A percentile compares a stretch with the other conserved stretches of the same genome.
phyloP scores from a whole-genome alignment of 768 basidiomycete genomes.

The Mycena albidolilacea region DNA sequence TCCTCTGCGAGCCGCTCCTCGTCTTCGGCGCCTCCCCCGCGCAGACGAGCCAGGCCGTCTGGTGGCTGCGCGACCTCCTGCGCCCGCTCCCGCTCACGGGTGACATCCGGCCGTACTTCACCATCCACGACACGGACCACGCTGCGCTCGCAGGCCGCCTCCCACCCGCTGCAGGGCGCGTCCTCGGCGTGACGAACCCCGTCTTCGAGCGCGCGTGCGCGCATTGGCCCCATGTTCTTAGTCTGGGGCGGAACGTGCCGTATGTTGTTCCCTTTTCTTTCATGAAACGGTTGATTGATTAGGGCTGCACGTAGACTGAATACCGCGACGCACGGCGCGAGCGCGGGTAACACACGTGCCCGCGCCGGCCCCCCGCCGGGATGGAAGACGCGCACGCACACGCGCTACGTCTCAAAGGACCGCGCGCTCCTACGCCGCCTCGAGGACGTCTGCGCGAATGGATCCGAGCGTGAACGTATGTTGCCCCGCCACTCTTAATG shows the following conservation, averaged over 20 bases:
- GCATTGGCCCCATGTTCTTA: conserved; percentile 91
- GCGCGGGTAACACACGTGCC: conserved; percentile 40
- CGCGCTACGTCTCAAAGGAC: conserved; percentile 90
- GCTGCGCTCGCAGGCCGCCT: conserved; percentile 82
- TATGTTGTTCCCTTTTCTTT: conserved; percentile 42
- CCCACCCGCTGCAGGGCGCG: conserved; percentile 80
- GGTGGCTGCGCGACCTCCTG: conserved; percentile 92
- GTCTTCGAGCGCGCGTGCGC: conserved; percentile 84
- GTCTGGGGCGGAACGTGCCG: conserved; percentile 69
- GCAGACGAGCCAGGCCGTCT: conserved; percentile 88
- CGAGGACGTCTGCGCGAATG: conserved; percentile 71
- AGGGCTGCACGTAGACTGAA: conserved; percentile 34
- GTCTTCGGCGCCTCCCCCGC: conserved; percentile 86
- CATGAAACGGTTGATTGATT: conserved; percentile 32
- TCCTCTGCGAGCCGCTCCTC: conserved; percentile 91
- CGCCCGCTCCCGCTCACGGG: conserved; percentile 75
- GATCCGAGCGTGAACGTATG: conserved; percentile 65
- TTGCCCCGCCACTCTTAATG: conserved; percentile 33
- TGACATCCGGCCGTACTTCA: conserved; percentile 95
- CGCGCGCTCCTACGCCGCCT: conserved; percentile 78
- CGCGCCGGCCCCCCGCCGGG: conserved; percentile 74
- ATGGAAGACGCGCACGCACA: conserved; percentile 86
- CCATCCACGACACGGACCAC: conserved; percentile 95
- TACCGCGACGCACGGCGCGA: conserved; percentile 39
- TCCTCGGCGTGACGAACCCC: conserved; percentile 92